phyloP scores from a whole-genome alignment of 345 rosid species.

The Odontarrhena argentea region DNA sequence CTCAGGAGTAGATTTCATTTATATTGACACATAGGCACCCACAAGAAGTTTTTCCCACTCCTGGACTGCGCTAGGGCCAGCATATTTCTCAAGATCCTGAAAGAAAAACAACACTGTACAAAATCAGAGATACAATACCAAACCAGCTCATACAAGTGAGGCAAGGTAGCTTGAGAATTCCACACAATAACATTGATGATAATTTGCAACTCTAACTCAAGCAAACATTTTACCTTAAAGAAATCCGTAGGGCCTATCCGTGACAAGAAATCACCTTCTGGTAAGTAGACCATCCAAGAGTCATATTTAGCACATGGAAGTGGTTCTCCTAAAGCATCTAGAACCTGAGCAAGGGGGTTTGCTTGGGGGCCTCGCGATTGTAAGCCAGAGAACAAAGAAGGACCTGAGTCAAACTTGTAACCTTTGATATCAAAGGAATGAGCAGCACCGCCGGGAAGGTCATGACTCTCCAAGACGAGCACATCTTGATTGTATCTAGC shows the following conservation, averaged over 20 bases:
- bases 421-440: constrained; percentile 82
- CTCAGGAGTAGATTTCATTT: constrained; percentile 29
- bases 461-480: constrained; percentile 82
- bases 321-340: constrained; percentile 89
- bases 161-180: background rate
- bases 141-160: constrained; percentile 1
- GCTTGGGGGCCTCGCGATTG: constrained; percentile 92
- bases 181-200: background rate
- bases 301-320: constrained; percentile 80
- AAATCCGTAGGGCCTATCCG: constrained; percentile 90
- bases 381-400: constrained; percentile 88
- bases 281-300: constrained; percentile 96
- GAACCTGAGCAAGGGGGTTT: constrained; percentile 95
- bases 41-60: constrained; percentile 95
- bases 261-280: constrained; percentile 92
- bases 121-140: constrained; percentile 1
- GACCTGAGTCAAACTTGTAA: constrained; percentile 90
- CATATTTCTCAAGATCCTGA: constrained; percentile 88
- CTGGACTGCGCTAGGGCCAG: constrained; percentile 66
- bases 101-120: constrained; percentile 4
- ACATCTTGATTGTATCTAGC: constrained; percentile 86
- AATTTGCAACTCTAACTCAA: background rate
- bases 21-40: constrained; percentile 37
- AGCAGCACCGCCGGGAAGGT: constrained; percentile 87
- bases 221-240: constrained; percentile 60